These are phyloP conservation scores for Licmophora abbreviata DNA, from an alignment of 108 stramenopile genomes.

Conservation along the genomic window DNA sequence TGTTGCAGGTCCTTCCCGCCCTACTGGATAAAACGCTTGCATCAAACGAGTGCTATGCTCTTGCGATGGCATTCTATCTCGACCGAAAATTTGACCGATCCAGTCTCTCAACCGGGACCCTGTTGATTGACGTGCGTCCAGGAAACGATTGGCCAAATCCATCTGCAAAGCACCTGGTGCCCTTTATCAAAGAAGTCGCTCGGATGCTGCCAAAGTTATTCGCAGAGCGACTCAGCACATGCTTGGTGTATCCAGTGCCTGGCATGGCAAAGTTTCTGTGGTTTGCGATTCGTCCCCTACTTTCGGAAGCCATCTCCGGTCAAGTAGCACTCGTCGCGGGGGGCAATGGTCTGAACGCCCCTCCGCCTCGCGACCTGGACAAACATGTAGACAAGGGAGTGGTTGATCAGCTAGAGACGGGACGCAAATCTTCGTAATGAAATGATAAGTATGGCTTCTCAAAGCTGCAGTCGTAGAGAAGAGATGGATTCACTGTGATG, in stretches of 20 bases:
- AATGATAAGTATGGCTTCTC: neutral
- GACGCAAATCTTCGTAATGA: constrained; percentile 2
- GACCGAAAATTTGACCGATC: constrained; percentile 39
- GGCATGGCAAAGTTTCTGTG: constrained; percentile 34
- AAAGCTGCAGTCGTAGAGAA: neutral
- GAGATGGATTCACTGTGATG: too few relatives aligned
- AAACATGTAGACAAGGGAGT: constrained; percentile 28
- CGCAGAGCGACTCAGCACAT: constrained; percentile 35
- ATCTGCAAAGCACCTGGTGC: constrained; percentile 28
- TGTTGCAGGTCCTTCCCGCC: constrained; percentile 47
- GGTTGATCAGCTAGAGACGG: constrained; percentile 18
- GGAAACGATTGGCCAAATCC: constrained; percentile 67
- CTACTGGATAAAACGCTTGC: constrained; percentile 45
- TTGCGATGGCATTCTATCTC: constrained; percentile 48
- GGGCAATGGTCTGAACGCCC: constrained; percentile 26
- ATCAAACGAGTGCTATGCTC: constrained; percentile 29
- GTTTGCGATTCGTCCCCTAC: constrained; percentile 31
- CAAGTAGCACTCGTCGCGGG: constrained; percentile 38
- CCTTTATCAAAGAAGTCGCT: constrained; percentile 32
- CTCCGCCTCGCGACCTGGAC: constrained; percentile 28
- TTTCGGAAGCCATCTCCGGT: constrained; percentile 23
- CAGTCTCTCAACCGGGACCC: constrained; percentile 27
- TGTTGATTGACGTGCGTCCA: constrained; percentile 49
- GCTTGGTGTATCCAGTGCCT: constrained; percentile 58
- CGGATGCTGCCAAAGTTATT: constrained; percentile 23